Conservation (phyloP, 2,329 filamentous ascomycete species). For the Ophiostoma sp. region DNA sequence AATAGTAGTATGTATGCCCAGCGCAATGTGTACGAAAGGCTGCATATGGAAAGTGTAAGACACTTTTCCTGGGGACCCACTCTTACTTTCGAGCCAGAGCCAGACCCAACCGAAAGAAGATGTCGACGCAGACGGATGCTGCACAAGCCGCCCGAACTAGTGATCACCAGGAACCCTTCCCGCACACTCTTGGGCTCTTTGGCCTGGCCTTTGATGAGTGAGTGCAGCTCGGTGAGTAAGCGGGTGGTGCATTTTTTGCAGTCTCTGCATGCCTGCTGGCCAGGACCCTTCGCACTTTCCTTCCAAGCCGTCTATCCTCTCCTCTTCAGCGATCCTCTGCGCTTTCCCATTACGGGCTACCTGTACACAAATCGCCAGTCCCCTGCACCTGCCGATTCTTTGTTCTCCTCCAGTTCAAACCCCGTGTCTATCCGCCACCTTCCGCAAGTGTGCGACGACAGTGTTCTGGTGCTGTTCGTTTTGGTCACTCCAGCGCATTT, state of each 20-base stretch:
- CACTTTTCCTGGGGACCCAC: not conserved
- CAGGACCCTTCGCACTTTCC: not conserved
- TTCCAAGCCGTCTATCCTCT: not conserved
- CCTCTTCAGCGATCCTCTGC: not conserved
- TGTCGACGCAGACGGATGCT: constrained; percentile 10
- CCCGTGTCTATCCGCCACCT: not conserved
- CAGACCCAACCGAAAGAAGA: not conserved
- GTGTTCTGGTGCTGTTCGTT: not conserved
- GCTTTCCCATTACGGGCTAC: not conserved
- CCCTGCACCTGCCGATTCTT: not conserved
- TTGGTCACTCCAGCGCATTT: not conserved
- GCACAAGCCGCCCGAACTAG: constrained; percentile 1
- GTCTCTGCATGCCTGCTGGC: not conserved
- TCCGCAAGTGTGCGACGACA: not conserved
- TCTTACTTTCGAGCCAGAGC: not conserved
- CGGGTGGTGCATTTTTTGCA: not conserved
- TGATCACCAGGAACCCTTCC: constrained; percentile 18
- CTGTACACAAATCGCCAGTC: not conserved
- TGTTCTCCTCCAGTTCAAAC: not conserved
- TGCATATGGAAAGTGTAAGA: constrained; percentile 18
- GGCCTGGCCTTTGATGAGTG: constrained; percentile 20
- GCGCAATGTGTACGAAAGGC: not conserved
- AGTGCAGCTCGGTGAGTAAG: constrained; percentile 17
- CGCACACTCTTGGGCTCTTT: not conserved
- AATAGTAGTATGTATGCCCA: not conserved